phyloP scores from a whole-genome alignment of 371 early-diverging fungal species.

The Mortierella sp. region DNA sequence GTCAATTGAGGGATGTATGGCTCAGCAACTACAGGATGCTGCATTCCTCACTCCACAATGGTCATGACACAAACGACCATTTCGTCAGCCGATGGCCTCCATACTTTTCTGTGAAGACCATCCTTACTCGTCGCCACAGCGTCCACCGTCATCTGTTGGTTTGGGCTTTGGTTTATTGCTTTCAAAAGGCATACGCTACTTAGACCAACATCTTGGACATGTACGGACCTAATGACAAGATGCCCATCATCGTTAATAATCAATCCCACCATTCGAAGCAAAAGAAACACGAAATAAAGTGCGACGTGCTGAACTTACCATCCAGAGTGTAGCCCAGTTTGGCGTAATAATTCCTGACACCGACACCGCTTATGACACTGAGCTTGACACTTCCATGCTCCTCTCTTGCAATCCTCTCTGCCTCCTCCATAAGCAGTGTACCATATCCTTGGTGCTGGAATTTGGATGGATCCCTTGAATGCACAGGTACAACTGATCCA shows the following conservation, averaged over 20 bases:
- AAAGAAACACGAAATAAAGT: not conserved
- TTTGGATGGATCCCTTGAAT: constrained; percentile 95
- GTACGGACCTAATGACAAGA: constrained; percentile 77
- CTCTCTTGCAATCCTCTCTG: constrained; percentile 98
- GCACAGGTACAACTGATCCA: constrained; percentile 98
- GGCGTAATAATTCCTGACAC: constrained; percentile 98
- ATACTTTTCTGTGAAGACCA: too few relatives aligned
- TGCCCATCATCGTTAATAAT: too few relatives aligned
- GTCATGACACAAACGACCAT: too few relatives aligned
- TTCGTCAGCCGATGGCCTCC: too few relatives aligned
- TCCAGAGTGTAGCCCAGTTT: constrained; percentile 98
- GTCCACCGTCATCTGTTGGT: too few relatives aligned
- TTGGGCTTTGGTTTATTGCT: too few relatives aligned
- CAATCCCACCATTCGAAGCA: too few relatives aligned
- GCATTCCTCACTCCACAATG: too few relatives aligned
- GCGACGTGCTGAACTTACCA: constrained; percentile 64
- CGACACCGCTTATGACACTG: constrained; percentile 98
- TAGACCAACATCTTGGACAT: constrained; percentile 90
- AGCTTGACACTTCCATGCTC: constrained; percentile 98
- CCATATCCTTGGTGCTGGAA: constrained; percentile 99
- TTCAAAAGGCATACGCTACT: too few relatives aligned
- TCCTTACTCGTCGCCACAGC: too few relatives aligned
- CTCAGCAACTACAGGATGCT: too few relatives aligned
- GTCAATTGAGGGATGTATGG: too few relatives aligned
- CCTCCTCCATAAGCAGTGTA: constrained; percentile 98